Percentiles rank a stretch among this genome's conserved stretches.
Evolutionary conservation across 768 basidiomycete species (phyloP).

Genomic region (Kwoniella sp.): DNA sequence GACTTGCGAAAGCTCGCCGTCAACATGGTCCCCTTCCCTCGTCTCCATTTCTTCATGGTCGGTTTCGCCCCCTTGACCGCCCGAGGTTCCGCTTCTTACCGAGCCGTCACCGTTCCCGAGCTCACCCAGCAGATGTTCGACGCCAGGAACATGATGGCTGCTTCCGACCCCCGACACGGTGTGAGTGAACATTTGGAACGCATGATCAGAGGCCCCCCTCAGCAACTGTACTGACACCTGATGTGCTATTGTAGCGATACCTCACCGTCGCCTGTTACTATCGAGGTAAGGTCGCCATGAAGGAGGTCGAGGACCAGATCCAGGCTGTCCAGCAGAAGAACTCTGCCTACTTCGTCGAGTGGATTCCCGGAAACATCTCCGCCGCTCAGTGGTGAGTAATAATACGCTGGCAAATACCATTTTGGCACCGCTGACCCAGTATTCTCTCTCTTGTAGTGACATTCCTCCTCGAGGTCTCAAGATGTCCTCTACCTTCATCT

Average conservation of each 20-base stretch:
- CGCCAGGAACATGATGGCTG: slow-evolving; percentile 79
- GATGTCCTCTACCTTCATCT: slow-evolving; percentile 97
- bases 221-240: background rate
- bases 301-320: slow-evolving; percentile 99
- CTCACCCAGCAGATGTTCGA: slow-evolving; percentile 99
- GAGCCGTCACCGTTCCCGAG: slow-evolving; percentile 95
- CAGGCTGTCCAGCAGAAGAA: slow-evolving; percentile 92
- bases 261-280: slow-evolving; percentile 96
- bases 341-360: slow-evolving; percentile 97
- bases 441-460: slow-evolving; percentile 61
- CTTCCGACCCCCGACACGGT: slow-evolving; percentile 92
- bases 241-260: slow-evolving; percentile 64
- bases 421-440: slow-evolving; percentile 11
- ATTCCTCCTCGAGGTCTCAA: slow-evolving; percentile 92
- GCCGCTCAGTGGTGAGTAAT: slow-evolving; percentile 80
- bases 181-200: slow-evolving; percentile 30
- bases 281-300: slow-evolving; percentile 99
- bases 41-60: slow-evolving; percentile 94
- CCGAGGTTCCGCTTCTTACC: slow-evolving; percentile 78
- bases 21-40: slow-evolving; percentile 97
- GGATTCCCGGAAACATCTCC: slow-evolving; percentile 99
- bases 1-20: slow-evolving; percentile 93
- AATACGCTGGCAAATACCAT: too few relatives aligned
- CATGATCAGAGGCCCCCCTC: too few relatives aligned
- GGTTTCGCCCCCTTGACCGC: slow-evolving; percentile 89